Percentiles rank a stretch among this genome's conserved stretches.
Evolutionary conservation across 805 yeast genomes (phyloP).

Genomic region (Blastobotrys mokoenaii): DNA sequence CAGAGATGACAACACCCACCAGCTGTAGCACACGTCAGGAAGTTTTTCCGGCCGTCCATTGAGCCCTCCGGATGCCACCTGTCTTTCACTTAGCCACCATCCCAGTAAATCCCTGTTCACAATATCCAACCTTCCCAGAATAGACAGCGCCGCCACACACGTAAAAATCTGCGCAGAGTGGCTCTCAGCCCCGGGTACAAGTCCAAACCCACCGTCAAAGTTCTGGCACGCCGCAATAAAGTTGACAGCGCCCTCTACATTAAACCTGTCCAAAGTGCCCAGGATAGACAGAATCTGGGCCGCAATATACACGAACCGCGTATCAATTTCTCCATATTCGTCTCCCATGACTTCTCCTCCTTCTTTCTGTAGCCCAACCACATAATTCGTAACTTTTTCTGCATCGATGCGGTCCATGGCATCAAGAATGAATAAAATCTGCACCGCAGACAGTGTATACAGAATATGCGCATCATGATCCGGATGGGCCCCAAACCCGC

Average conservation of each 20-base stretch:
- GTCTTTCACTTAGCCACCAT: conserved; percentile 91
- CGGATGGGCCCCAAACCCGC: conserved; percentile 86
- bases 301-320: conserved; percentile 82
- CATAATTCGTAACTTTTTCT: conserved; percentile 32
- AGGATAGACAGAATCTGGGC: conserved; percentile 64
- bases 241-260: conserved; percentile 43
- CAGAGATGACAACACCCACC: conserved; percentile 89
- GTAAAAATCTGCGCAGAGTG: conserved; percentile 89
- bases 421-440: conserved; percentile 61
- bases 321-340: conserved; percentile 83
- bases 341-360: conserved; percentile 86
- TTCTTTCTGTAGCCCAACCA: conserved; percentile 39
- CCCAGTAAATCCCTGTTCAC: conserved; percentile 41
- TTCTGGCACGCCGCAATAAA: conserved; percentile 68
- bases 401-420: conserved; percentile 38
- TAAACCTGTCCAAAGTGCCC: conserved; percentile 45
- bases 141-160: conserved; percentile 72
- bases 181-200: conserved; percentile 89
- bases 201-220: conserved; percentile 94
- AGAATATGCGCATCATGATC: conserved; percentile 82
- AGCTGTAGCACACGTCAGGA: conserved; percentile 95
- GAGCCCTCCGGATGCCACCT: conserved; percentile 77
- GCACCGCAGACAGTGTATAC: conserved; percentile 80
- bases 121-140: conserved; percentile 48
- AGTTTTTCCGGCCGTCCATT: conserved; percentile 94